Evolutionary conservation across 2,329 filamentous ascomycete species (phyloP).

Genomic region (Hawksworthiomyces lignivorus): DNA sequence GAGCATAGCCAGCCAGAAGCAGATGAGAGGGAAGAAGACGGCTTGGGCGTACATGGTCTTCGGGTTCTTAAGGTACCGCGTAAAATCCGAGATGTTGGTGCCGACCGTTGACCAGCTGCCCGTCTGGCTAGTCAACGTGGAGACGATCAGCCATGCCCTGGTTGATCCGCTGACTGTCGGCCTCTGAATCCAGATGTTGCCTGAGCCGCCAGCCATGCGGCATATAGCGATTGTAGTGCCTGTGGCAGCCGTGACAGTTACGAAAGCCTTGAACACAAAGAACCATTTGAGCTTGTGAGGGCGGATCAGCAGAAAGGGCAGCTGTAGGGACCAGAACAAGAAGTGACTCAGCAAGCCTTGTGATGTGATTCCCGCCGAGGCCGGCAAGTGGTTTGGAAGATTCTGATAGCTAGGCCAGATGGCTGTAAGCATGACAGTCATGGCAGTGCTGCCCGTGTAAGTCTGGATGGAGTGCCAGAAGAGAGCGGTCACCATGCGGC

Average conservation of each 20-base stretch:
- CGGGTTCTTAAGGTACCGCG: constrained; percentile 28
- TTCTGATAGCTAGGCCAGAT: constrained; percentile 34
- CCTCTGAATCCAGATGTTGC: constrained; percentile 1
- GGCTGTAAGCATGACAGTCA: constrained; percentile 24
- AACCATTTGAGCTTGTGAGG: constrained; percentile 40
- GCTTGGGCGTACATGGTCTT: constrained; percentile 32
- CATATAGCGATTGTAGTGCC: constrained; percentile 23
- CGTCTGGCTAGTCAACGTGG: constrained; percentile 1
- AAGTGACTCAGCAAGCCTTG: constrained; percentile 44
- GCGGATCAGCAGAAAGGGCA: constrained; percentile 42
- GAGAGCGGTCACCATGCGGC: constrained; percentile 22
- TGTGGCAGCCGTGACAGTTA: constrained; percentile 24
- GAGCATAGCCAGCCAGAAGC: constrained; percentile 34
- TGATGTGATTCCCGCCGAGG: constrained; percentile 36
- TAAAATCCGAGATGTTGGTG: constrained; percentile 21
- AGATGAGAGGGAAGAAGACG: constrained; percentile 31
- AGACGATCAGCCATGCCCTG: constrained; percentile 25
- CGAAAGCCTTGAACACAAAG: constrained; percentile 33
- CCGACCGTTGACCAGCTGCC: background rate
- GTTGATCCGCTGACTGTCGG: background rate
- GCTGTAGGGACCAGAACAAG: constrained; percentile 41
- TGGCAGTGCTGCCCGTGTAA: constrained; percentile 23
- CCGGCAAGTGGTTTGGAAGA: constrained; percentile 33
- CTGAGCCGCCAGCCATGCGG: constrained; percentile 16
- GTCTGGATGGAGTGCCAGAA: constrained; percentile 29